Evolutionary conservation across 768 basidiomycete genomes (phyloP).

Genomic region (Dentipellis fragilis): DNA sequence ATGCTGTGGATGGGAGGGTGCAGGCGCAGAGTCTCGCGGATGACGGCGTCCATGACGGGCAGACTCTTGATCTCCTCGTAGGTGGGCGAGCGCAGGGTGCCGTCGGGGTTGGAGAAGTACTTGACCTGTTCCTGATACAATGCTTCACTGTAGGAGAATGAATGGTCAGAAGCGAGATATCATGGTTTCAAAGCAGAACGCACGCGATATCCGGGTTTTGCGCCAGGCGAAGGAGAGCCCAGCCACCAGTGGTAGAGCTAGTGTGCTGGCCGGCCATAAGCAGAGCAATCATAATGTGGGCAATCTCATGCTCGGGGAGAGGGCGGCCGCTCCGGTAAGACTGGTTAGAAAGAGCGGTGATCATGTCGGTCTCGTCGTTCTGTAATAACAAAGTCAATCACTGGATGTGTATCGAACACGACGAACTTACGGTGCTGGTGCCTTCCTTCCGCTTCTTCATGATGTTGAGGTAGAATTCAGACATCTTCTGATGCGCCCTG

Average conservation of each 20-base stretch:
- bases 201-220: conserved; percentile 65
- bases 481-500: conserved; percentile 85
- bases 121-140: conserved; percentile 87
- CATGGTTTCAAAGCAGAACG: conserved; percentile 19
- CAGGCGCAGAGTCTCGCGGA: conserved; percentile 87
- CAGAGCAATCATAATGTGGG: conserved; percentile 97
- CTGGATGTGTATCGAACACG: background rate
- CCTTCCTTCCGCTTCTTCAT: conserved; percentile 61
- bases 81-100: conserved; percentile 66
- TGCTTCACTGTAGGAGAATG: conserved; percentile 44
- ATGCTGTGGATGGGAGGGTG: conserved; percentile 96
- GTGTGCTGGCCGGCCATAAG: conserved; percentile 99
- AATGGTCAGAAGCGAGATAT: background rate
- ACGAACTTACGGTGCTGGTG: conserved; percentile 27
- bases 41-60: conserved; percentile 77
- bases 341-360: conserved; percentile 75
- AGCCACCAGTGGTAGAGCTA: conserved; percentile 84
- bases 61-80: conserved; percentile 81
- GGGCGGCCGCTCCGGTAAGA: conserved; percentile 72
- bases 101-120: conserved; percentile 70
- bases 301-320: conserved; percentile 84
- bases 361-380: conserved; percentile 84
- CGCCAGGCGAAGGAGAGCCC: conserved; percentile 85
- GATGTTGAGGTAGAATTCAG: conserved; percentile 85
- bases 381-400: conserved; percentile 6